Base-by-base conservation (phyloP, 2,329 filamentous ascomycete genomes). In the Fusarium nisikadoi region DNA sequence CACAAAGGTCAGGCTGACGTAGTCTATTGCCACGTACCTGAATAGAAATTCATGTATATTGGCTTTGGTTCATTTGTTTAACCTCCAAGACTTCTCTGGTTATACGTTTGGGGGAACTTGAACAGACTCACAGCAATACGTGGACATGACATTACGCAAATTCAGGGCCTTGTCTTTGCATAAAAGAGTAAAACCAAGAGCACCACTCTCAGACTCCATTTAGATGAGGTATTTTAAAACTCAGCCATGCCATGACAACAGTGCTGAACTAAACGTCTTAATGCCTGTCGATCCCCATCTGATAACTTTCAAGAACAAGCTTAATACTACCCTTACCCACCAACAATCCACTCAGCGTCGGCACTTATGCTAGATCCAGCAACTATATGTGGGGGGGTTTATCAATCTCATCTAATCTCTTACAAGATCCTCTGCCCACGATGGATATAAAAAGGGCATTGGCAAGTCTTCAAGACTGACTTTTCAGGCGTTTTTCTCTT, bases 321-420 rank as follows among this genome's bases (percentile, higher is more conserved):
- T 68, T 68, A 62, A 68, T 66, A 23, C n/a, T 50, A 68, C 56
- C 27, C 49, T 65, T 73, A 71, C 43, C 66, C 66, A 73, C 70
- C 25, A 16, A 27, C 47, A 49, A 58, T 42, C 71, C 70, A 73
- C 70, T 56, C 53, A 41, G 19, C 25, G 45, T 55, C 67, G 56
- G 62, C 46, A 67, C 46, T 70, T 39, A 60, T 54, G 23, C 62
- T 62, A 19, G 29, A 54, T 68, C 29, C 25, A 71, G 62, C 27
- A 46, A 43, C n/a, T 19, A 49, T 39, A 20, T 56, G 52, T 55
- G 47, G 66, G 60, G 60, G 65, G 33, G 47, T 41, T 74, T 74
- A 74, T 74, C 71, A 74, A 74, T 74, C 71, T 54, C 68, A 74
- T 74, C 71, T 74, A 74, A 74, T 74, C 71, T 72, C 23, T 57